phyloP scores from a whole-genome alignment of 2,329 filamentous ascomycete genomes.

The Colletotrichum tabaci region DNA sequence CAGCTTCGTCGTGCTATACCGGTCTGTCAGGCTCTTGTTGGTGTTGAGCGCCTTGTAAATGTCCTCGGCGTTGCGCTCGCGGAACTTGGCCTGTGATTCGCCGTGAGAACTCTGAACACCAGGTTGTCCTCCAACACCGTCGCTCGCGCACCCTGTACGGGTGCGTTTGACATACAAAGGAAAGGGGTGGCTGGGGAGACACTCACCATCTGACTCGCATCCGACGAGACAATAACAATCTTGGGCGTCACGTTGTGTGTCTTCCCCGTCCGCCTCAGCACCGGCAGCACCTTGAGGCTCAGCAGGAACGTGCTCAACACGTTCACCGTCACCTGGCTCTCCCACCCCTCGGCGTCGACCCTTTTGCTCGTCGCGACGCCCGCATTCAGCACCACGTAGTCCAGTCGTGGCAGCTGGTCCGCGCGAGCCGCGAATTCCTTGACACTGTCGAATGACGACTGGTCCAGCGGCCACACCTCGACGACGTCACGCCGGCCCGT shows the following conservation, averaged over 20 bases:
- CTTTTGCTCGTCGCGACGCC: slow-evolving; percentile 45
- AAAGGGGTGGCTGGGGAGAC: too few relatives aligned
- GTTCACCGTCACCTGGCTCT: slow-evolving; percentile 62
- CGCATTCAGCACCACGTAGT: slow-evolving; percentile 56
- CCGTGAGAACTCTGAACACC: background rate
- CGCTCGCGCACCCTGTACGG: too few relatives aligned
- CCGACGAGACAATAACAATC: slow-evolving; percentile 58
- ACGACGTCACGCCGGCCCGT: slow-evolving; percentile 45
- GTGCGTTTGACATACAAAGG: too few relatives aligned
- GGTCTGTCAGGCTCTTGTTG: slow-evolving; percentile 49
- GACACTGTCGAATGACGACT: slow-evolving; percentile 48
- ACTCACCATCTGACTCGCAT: slow-evolving; percentile 50
- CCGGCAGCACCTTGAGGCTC: slow-evolving; percentile 59
- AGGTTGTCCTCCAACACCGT: too few relatives aligned
- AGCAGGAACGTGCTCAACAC: slow-evolving; percentile 63
- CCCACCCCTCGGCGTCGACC: slow-evolving; percentile 55
- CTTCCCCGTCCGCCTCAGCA: slow-evolving; percentile 54
- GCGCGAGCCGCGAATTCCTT: slow-evolving; percentile 53
- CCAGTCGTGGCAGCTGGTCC: slow-evolving; percentile 52
- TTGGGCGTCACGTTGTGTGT: slow-evolving; percentile 53
- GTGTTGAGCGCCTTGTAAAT: slow-evolving; percentile 54
- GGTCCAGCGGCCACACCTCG: slow-evolving; percentile 62
- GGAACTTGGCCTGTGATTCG: slow-evolving; percentile 50
- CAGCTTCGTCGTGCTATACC: slow-evolving; percentile 55
- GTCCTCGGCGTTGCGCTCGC: slow-evolving; percentile 48